phyloP scores from a whole-genome alignment of 371 early-diverging fungal genomes.

The Mucor mucedo region DNA sequence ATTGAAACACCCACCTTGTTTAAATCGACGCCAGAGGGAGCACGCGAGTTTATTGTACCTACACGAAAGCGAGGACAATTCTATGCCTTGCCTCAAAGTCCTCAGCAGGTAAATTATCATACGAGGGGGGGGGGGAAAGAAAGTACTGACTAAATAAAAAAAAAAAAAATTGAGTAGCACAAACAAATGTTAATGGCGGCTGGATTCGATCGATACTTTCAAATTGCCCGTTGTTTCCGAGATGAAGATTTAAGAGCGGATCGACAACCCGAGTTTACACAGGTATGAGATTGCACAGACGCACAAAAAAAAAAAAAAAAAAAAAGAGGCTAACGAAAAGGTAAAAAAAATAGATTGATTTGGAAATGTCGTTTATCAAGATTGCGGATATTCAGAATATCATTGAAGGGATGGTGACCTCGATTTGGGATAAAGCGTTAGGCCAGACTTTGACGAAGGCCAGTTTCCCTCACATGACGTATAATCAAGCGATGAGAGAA shows the following conservation, averaged over 20 bases:
- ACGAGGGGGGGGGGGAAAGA: background rate
- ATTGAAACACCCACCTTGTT: conserved; percentile 93
- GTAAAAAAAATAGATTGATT: conserved; percentile 72
- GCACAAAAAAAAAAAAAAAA: background rate
- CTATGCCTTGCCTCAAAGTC: conserved; percentile 91
- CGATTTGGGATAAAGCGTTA: conserved; percentile 70
- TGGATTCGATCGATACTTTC: conserved; percentile 91
- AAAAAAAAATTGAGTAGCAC: conserved; percentile 48
- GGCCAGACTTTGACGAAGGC: conserved; percentile 52
- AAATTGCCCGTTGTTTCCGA: conserved; percentile 92
- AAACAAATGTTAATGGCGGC: conserved; percentile 94
- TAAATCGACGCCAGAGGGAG: conserved; percentile 95
- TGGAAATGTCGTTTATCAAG: conserved; percentile 88
- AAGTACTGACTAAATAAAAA: background rate
- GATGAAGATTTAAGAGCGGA: conserved; percentile 91
- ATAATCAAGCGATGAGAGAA: conserved; percentile 80
- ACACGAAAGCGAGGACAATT: conserved; percentile 77
- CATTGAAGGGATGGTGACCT: conserved; percentile 76
- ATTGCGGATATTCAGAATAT: conserved; percentile 72
- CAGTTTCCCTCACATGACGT: conserved; percentile 76
- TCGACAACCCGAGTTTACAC: conserved; percentile 92
- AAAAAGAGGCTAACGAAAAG: background rate
- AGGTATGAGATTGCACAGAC: background rate
- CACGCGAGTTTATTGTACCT: conserved; percentile 93
- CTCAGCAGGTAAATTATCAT: conserved; percentile 74